A percentile compares a stretch with the other conserved stretches of the same genome.
Evolutionary conservation across 306 rosid species (phyloP).

Genomic region (Cajanus cajan): DNA sequence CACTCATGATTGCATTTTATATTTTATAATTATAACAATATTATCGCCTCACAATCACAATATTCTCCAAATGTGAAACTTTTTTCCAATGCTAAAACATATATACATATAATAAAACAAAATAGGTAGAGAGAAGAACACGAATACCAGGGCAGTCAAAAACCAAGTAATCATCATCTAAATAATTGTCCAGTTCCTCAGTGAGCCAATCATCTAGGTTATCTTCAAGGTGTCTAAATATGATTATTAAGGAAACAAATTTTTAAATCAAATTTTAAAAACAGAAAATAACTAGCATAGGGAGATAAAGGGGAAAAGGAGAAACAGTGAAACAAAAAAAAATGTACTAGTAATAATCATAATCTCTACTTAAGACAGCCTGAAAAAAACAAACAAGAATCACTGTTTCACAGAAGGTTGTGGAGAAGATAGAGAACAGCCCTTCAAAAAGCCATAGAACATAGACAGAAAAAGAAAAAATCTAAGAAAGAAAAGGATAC

Average conservation of each 20-base stretch:
- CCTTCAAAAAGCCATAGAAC: background rate
- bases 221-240: conserved; percentile 79
- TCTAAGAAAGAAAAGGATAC: conserved; percentile 64
- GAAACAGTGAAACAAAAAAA: background rate
- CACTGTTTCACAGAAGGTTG: background rate
- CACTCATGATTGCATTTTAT: background rate
- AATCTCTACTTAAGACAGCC: background rate
- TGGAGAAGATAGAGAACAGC: background rate
- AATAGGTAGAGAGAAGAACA: background rate
- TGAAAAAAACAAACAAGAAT: background rate
- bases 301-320: background rate
- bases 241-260: conserved; percentile 48
- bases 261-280: background rate
- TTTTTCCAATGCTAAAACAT: background rate
- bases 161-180: conserved; percentile 88
- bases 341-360: background rate
- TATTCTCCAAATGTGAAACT: background rate
- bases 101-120: background rate
- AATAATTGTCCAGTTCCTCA: conserved; percentile 75
- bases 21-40: background rate
- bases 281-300: background rate
- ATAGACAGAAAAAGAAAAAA: background rate
- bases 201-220: conserved; percentile 81
- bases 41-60: background rate
- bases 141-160: conserved; percentile 93